These are phyloP conservation scores for Cystobasidiaceae sp. DNA, from an alignment of 1,284 basidiomycete species.

Conservation along the genomic window DNA sequence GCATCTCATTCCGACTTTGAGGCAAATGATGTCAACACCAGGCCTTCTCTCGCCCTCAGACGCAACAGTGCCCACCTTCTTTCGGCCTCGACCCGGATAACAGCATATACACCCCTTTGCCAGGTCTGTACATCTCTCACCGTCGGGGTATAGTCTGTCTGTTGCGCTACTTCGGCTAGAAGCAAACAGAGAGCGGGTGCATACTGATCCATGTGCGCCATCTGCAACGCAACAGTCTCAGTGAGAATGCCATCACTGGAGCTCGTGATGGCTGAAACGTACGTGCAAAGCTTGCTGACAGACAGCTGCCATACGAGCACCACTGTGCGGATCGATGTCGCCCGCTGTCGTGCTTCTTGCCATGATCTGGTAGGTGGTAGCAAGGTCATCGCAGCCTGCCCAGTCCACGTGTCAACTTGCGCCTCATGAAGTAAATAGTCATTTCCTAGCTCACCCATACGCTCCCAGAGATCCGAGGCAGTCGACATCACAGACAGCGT, in stretches of 20 bases:
- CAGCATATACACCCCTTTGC: constrained; percentile 12
- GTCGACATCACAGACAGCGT: constrained; percentile 1
- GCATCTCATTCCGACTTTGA: not conserved
- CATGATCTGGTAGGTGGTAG: not conserved
- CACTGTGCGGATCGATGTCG: constrained; percentile 12
- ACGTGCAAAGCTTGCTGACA: not conserved
- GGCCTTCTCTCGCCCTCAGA: not conserved
- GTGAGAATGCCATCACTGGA: not conserved
- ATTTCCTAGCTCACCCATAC: not conserved
- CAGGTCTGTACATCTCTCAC: constrained; percentile 3
- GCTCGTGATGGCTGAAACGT: not conserved
- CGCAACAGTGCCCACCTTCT: not conserved
- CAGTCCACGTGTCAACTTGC: not conserved
- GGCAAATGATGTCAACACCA: not conserved
- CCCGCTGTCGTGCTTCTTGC: not conserved
- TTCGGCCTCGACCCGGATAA: constrained; percentile 1
- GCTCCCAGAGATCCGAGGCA: constrained; percentile 9
- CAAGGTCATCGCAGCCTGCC: not conserved
- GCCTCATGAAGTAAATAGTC: not conserved
- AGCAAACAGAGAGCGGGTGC: not conserved
- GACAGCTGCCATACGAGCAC: not conserved
- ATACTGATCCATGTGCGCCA: constrained; percentile 5
- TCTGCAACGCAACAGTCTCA: not conserved
- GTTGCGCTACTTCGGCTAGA: not conserved
- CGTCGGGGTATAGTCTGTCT: not conserved